phyloP scores from a whole-genome alignment of 768 basidiomycete genomes.

The Suillus bovinus region DNA sequence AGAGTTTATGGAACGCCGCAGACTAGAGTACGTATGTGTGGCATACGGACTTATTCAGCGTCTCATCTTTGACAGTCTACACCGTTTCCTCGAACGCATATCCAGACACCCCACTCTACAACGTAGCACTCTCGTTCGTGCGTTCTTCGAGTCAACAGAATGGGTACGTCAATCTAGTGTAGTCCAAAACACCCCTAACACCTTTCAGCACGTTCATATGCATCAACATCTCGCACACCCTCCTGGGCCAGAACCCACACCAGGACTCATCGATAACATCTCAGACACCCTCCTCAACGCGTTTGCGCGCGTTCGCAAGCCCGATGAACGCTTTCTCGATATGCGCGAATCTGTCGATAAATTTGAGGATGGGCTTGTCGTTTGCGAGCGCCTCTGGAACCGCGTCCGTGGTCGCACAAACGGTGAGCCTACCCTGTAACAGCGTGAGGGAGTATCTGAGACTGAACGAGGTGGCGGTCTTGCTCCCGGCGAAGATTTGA shows the following conservation, averaged over 20 bases:
- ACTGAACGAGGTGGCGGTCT: constrained; percentile 82
- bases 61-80: constrained; percentile 54
- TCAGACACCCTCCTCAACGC: constrained; percentile 97
- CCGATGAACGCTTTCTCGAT: constrained; percentile 90
- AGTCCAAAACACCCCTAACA: constrained; percentile 7
- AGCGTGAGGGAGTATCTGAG: constrained; percentile 57
- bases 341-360: constrained; percentile 94
- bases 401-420: constrained; percentile 80
- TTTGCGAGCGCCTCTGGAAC: constrained; percentile 79
- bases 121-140: constrained; percentile 85
- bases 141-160: constrained; percentile 97
- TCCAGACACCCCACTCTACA: constrained; percentile 94
- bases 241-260: constrained; percentile 75
- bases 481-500: constrained; percentile 90
- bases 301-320: constrained; percentile 93
- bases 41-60: not conserved
- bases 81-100: constrained; percentile 89
- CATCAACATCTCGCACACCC: constrained; percentile 95
- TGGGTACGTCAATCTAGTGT: constrained; percentile 63
- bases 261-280: constrained; percentile 88
- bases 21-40: constrained; percentile 69
- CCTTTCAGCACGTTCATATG: constrained; percentile 86
- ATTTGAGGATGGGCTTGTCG: constrained; percentile 89
- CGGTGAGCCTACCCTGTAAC: constrained; percentile 59
- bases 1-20: constrained; percentile 94